A percentile compares a stretch with the other conserved stretches of the same genome.
Conservation (phyloP, 2,329 filamentous ascomycete species). For the Fusarium hostae region DNA sequence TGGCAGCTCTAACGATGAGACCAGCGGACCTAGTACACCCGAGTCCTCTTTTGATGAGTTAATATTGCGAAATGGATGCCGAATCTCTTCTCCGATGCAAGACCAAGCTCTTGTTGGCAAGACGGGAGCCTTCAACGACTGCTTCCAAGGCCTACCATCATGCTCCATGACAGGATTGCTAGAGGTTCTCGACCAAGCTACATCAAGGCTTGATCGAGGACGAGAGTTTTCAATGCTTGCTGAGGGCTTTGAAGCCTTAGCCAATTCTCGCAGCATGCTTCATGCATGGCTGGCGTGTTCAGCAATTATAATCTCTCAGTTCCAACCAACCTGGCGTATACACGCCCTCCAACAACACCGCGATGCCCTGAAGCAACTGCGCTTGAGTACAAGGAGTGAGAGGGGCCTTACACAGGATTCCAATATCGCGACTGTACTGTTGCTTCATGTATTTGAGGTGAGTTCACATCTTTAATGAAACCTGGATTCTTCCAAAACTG, state of each 20-base stretch:
- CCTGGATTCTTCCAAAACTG: not conserved
- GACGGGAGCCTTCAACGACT: not conserved
- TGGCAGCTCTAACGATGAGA: not conserved
- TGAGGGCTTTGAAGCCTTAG: not conserved
- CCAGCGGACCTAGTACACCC: not conserved
- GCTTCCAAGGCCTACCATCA: not conserved
- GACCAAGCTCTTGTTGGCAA: not conserved
- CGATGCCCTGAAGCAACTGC: not conserved
- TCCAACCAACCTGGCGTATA: not conserved
- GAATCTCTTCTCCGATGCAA: not conserved
- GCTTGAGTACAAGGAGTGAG: not conserved
- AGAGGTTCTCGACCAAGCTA: not conserved
- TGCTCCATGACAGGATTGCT: not conserved
- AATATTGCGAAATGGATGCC: not conserved
- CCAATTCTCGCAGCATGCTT: not conserved
- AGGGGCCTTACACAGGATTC: not conserved
- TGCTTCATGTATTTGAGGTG: not conserved
- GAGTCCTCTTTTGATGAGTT: rapidly evolving
- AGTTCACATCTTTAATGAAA: not conserved
- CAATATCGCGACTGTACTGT: not conserved
- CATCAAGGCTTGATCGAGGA: not conserved
- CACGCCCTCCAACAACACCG: not conserved
- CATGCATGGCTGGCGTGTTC: not conserved
- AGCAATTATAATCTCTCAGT: not conserved
- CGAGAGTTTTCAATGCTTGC: not conserved